Conservation (phyloP, 495 filamentous ascomycete genomes). For the Penicillium longicatenatum region DNA sequence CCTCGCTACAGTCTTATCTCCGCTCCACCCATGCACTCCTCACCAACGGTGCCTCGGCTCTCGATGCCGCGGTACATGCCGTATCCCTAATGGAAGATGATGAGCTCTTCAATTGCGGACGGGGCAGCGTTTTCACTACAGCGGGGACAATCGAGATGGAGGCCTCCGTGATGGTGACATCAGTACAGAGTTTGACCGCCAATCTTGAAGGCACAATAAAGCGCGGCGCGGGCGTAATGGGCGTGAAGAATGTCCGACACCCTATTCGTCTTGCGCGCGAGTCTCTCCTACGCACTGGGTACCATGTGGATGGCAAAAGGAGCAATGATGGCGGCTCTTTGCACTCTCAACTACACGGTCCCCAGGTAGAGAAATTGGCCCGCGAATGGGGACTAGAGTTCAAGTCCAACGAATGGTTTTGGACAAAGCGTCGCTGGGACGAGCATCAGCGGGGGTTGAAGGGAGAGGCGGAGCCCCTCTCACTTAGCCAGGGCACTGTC, state of each 20-base stretch:
- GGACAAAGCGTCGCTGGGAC: conserved; percentile 77
- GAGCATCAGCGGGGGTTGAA: conserved; percentile 73
- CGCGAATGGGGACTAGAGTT: conserved; percentile 67
- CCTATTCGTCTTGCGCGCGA: conserved; percentile 75
- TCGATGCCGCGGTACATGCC: conserved; percentile 75
- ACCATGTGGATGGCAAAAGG: conserved; percentile 31
- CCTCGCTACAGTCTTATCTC: conserved; percentile 66
- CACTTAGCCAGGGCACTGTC: conserved; percentile 72
- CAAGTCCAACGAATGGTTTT: conserved; percentile 73
- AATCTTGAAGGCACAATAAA: conserved; percentile 57
- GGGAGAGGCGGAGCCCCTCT: conserved; percentile 34
- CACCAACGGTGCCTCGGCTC: conserved; percentile 50
- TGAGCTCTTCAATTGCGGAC: conserved; percentile 82
- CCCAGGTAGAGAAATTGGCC: conserved; percentile 67
- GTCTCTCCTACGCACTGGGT: conserved; percentile 62
- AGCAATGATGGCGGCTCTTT: conserved; percentile 46
- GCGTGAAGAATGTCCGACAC: conserved; percentile 71
- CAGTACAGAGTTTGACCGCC: conserved; percentile 13
- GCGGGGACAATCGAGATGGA: conserved; percentile 85
- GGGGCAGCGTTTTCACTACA: conserved; percentile 83
- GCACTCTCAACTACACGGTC: conserved; percentile 70
- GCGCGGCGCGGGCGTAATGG: conserved; percentile 73
- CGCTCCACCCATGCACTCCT: conserved; percentile 47
- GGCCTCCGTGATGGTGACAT: conserved; percentile 84
- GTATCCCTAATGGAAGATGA: conserved; percentile 79